phyloP scores from a whole-genome alignment of 495 filamentous ascomycete species.

The Penicillium odoratum region DNA sequence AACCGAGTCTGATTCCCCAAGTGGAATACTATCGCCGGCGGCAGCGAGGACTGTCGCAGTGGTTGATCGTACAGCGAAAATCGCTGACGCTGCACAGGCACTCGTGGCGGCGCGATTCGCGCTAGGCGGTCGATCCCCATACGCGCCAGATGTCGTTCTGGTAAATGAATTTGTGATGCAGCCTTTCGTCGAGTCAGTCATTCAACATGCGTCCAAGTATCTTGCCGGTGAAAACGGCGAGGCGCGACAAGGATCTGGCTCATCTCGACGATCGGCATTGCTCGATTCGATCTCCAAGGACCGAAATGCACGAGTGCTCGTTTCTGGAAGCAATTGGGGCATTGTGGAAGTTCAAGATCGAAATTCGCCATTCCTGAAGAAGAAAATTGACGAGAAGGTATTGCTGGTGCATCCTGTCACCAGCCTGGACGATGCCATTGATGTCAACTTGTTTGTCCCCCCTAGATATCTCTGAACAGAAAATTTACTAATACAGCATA shows the following conservation, averaged over 20 bases:
- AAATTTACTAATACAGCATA: slow-evolving; percentile 8
- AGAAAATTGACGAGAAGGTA: slow-evolving; percentile 34
- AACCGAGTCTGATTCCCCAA: slow-evolving; percentile 9
- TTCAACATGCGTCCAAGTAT: slow-evolving; percentile 36
- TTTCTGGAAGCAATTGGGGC: slow-evolving; percentile 34
- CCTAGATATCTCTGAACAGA: too few species aligned
- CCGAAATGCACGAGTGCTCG: slow-evolving; percentile 19
- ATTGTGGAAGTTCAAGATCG: slow-evolving; percentile 33
- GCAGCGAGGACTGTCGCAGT: slow-evolving; percentile 42
- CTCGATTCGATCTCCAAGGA: slow-evolving; percentile 30
- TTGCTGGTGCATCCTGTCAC: slow-evolving; percentile 39
- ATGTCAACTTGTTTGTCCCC: slow-evolving; percentile 31
- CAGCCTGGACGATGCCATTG: slow-evolving; percentile 49
- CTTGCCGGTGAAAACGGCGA: slow-evolving; percentile 33
- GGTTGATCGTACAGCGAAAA: slow-evolving; percentile 53
- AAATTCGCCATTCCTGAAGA: slow-evolving; percentile 26
- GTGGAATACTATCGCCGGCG: slow-evolving; percentile 32
- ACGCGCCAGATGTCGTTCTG: slow-evolving; percentile 54
- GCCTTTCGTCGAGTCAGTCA: slow-evolving; percentile 45
- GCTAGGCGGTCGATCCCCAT: slow-evolving; percentile 50
- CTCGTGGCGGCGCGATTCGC: slow-evolving; percentile 50
- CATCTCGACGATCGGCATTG: slow-evolving; percentile 19
- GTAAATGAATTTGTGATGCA: slow-evolving; percentile 58
- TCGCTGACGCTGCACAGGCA: slow-evolving; percentile 43
- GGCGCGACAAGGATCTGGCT: slow-evolving; percentile 12